phyloP scores from a whole-genome alignment of 331 rosid species.

The Arachis monticola region DNA sequence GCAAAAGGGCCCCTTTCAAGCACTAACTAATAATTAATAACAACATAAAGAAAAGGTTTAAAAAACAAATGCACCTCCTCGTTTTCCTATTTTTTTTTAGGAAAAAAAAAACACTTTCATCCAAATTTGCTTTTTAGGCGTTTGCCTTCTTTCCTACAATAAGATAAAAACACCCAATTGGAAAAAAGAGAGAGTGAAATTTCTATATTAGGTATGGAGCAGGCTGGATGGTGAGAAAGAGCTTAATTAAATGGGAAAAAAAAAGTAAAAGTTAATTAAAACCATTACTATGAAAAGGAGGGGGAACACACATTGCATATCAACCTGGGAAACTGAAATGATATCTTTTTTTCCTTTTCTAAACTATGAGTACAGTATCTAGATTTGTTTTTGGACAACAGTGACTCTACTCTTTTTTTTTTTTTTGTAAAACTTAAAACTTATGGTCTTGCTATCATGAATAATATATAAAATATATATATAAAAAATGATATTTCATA shows the following conservation, averaged over 20 bases:
- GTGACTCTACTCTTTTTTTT: too few species aligned
- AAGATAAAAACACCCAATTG: conserved; percentile 9
- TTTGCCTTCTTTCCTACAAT: neutral
- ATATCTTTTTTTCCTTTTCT: neutral
- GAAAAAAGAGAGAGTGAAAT: neutral
- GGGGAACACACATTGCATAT: neutral
- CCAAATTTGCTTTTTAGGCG: conserved; percentile 21
- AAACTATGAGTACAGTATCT: too few species aligned
- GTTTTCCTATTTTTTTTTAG: conserved; percentile 27
- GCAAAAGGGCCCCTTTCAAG: conserved; percentile 46
- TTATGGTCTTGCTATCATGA: too few species aligned
- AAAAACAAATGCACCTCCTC: conserved; percentile 30
- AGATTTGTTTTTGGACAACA: too few species aligned
- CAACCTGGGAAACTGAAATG: neutral
- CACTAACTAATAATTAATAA: conserved; percentile 26
- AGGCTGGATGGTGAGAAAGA: conserved; percentile 10
- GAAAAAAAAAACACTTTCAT: conserved; percentile 9
- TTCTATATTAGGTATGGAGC: conserved; percentile 21
- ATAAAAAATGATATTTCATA: too few species aligned
- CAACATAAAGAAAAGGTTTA: conserved; percentile 31
- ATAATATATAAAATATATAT: too few species aligned
- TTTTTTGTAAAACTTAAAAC: too few species aligned
- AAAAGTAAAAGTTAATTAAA: conserved; percentile 12
- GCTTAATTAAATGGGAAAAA: neutral
- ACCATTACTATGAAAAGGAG: neutral